These are phyloP conservation scores for Deinandra increscens DNA, from an alignment of 129 eudicot genomes.

Conservation along the genomic window DNA sequence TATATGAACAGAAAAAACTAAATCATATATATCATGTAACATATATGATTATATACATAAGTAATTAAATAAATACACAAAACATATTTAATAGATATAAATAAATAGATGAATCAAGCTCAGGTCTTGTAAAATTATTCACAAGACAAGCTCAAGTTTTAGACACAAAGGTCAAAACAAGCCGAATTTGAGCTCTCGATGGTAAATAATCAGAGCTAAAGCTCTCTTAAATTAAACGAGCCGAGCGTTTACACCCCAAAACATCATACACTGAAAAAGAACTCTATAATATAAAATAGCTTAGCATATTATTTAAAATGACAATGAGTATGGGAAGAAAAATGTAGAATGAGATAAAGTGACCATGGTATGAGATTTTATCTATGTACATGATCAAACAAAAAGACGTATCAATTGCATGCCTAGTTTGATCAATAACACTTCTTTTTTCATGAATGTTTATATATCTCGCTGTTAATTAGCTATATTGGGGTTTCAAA, in stretches of 20 bases:
- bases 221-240: neutral
- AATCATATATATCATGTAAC: neutral
- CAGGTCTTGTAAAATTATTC: neutral
- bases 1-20: neutral
- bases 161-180: neutral
- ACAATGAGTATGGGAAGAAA: neutral
- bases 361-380: neutral
- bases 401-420: neutral
- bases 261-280: neutral
- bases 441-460: neutral
- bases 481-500: neutral
- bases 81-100: neutral
- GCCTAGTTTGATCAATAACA: neutral
- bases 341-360: neutral
- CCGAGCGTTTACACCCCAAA: neutral
- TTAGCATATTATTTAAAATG: neutral
- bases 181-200: too few relatives aligned
- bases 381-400: neutral
- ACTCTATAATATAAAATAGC: neutral
- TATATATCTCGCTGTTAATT: neutral
- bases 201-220: neutral
- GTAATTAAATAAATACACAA: neutral
- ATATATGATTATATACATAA: neutral
- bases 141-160: neutral
- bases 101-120: neutral